Evolutionary conservation across 805 yeast species (phyloP), one percentile per base, ranked within the genome.

Genomic region (Candida pseudoglaebosa): DNA sequence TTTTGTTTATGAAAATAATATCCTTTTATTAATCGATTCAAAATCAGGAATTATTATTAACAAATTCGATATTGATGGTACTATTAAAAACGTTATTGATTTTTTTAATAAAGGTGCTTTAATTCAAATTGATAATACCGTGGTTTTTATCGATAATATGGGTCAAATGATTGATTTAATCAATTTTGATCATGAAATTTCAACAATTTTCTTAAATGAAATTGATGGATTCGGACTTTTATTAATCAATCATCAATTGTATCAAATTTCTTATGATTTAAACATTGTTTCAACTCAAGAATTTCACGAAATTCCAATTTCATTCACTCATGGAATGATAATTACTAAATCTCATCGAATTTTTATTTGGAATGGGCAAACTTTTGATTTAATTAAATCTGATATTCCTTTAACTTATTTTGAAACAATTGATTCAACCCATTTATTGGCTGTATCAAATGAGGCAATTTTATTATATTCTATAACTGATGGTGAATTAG

Each of bases 31-130:
- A 5, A n/a, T 32, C 15, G 35, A 32, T 21, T 9, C 7, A 9
- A 6, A 18, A 8, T 18, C 35, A 8, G 35, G 35, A 13, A 14
- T 32, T 5, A 7, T 32, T 15, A 32, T 16, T 14, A 21, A 32
- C 19, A 21, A 5, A 8, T 6, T 32, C 5, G 35, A 32, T 18
- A 16, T 32, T 7, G 6, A 18, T 8, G 15, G 15, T 19, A 8
- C 8, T 4, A 20, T 32, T 14, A 7, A 7, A 13, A 32, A 18
- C 19, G 13, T 32, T 5, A 21, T 20, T 9, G 35, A 32, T 13
- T 32, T 19, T 13, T 32, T 32, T 19, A 24, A 14, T 21, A 19
- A 32, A 5, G 35, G 35, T 10, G 35, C 35, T 18, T 21, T 32
- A 9, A 21, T 32, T n/a, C 35, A 18, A 19, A 18, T 21, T 8